phyloP scores from a whole-genome alignment of 2,329 filamentous ascomycete genomes.

The Ophiostoma tasmaniense region DNA sequence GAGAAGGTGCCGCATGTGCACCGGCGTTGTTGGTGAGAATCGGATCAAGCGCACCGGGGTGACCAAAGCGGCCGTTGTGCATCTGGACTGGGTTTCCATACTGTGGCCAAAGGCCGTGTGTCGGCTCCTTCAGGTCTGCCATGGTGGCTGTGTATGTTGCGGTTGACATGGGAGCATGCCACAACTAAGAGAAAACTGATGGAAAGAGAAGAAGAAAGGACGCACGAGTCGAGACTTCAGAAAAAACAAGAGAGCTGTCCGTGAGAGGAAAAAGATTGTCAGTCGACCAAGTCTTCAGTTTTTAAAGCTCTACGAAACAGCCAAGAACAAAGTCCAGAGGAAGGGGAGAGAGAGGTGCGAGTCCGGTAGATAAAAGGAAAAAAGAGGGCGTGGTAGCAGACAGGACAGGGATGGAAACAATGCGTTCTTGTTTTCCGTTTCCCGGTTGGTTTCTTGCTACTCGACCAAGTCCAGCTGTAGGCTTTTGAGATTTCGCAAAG shows the following conservation, averaged over 20 bases:
- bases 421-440: not conserved
- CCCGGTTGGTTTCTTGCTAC: not conserved
- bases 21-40: constrained; percentile 30
- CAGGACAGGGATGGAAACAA: constrained; percentile 2
- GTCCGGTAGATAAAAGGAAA: constrained; percentile 1
- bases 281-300: not conserved
- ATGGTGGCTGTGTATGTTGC: constrained; percentile 54
- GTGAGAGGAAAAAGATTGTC: not conserved
- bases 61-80: constrained; percentile 40
- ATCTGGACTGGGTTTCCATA: constrained; percentile 47
- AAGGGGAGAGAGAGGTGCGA: not conserved
- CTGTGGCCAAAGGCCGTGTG: constrained; percentile 51
- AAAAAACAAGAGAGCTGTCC: not conserved
- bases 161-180: constrained; percentile 53
- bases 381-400: not conserved
- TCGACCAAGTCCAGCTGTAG: not conserved
- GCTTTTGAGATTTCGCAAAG: not conserved
- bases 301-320: not conserved
- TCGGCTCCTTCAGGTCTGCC: constrained; percentile 55
- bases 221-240: not conserved
- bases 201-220: not conserved
- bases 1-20: constrained; percentile 30
- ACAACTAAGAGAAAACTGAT: constrained; percentile 9
- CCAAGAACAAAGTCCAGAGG: constrained; percentile 1
- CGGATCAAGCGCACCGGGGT: constrained; percentile 38